These are phyloP conservation scores for Marasmius tenuissimus DNA, from an alignment of 1,284 basidiomycete genomes.

Conservation along the genomic window DNA sequence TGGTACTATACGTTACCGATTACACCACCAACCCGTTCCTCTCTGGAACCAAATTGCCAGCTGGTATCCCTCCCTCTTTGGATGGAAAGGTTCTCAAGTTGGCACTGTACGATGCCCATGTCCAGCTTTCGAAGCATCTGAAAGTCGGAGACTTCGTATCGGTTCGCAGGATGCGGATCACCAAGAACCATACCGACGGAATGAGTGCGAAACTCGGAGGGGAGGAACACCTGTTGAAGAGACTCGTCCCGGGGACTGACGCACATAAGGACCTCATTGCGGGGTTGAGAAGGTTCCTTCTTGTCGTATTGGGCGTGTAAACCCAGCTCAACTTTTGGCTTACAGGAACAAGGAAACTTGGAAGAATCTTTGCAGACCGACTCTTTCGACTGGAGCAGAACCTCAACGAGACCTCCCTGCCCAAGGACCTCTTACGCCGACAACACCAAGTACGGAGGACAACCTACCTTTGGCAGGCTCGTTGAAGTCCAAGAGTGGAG, in stretches of 20 bases:
- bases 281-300: not conserved
- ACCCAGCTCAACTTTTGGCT: not conserved
- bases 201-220: constrained; percentile 56
- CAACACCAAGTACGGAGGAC: not conserved
- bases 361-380: not conserved
- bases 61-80: constrained; percentile 40
- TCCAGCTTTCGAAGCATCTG: constrained; percentile 38
- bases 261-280: constrained; percentile 5
- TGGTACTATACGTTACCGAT: constrained; percentile 61
- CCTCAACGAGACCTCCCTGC: no score
- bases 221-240: constrained; percentile 47
- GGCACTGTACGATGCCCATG: constrained; percentile 48
- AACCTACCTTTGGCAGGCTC: no score
- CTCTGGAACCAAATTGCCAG: constrained; percentile 23
- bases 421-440: not conserved
- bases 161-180: constrained; percentile 54
- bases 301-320: not conserved
- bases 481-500: not conserved
- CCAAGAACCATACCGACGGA: constrained; percentile 28
- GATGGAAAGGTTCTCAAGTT: constrained; percentile 56
- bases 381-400: not conserved
- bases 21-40: constrained; percentile 57
- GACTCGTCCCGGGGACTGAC: constrained; percentile 35
- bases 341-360: not conserved
- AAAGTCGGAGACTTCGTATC: constrained; percentile 42